Conservation (phyloP, 176 grass and related monocot genomes). For the Coix lacrymajobi region DNA sequence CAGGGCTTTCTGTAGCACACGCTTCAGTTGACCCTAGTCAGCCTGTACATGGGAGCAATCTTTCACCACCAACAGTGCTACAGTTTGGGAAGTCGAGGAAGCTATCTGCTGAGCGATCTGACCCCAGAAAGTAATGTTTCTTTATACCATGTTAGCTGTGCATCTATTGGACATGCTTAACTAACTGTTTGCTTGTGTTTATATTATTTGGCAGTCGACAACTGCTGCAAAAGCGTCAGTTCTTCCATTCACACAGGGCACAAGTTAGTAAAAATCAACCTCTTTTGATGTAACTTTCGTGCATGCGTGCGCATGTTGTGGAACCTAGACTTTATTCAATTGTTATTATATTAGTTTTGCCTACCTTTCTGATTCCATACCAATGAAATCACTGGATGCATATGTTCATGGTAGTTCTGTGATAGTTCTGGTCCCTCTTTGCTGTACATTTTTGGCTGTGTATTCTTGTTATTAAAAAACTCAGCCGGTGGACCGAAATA, state of each 20-base stretch:
- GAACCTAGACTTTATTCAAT: neutral
- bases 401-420: neutral
- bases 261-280: constrained; percentile 47
- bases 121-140: constrained; percentile 72
- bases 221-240: constrained; percentile 91
- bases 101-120: constrained; percentile 74
- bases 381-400: neutral
- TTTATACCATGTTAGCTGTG: neutral
- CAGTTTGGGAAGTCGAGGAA: constrained; percentile 41
- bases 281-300: neutral
- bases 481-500: neutral
- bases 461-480: neutral
- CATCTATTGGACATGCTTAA: constrained; percentile 4
- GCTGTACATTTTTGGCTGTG: neutral
- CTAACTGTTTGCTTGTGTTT: constrained; percentile 23
- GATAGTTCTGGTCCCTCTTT: neutral
- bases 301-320: neutral
- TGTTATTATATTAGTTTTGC: neutral
- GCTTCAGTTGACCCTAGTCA: constrained; percentile 50
- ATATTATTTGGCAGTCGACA: constrained; percentile 54
- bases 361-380: neutral
- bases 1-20: constrained; percentile 45
- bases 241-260: constrained; percentile 97
- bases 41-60: constrained; percentile 2
- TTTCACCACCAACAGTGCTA: neutral